Evolutionary conservation across 2,329 filamentous ascomycete species (phyloP).

Genomic region (Trichoderma aggressivum): DNA sequence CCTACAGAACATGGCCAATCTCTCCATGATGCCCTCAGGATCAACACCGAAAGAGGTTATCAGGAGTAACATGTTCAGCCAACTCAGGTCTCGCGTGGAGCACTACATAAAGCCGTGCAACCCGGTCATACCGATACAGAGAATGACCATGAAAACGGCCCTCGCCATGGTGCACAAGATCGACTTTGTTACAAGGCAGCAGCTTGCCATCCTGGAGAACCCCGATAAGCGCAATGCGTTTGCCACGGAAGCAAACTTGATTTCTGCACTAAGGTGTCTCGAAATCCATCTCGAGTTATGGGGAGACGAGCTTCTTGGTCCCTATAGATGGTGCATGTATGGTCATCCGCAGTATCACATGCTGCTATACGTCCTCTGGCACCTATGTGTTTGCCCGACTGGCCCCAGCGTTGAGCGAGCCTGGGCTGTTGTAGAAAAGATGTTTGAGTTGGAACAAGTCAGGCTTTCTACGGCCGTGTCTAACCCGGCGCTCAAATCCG

Average conservation of each 20-base stretch:
- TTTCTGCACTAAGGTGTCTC: conserved; percentile 33
- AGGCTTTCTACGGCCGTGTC: conserved; percentile 14
- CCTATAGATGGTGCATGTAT: conserved; percentile 38
- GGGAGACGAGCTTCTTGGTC: conserved; percentile 36
- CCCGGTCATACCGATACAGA: conserved; percentile 46
- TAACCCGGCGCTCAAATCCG: conserved; percentile 12
- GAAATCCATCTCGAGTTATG: conserved; percentile 31
- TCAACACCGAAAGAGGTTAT: conserved; percentile 27
- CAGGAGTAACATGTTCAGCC: conserved; percentile 40
- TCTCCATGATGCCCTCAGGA: conserved; percentile 21
- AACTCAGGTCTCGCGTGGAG: conserved; percentile 33
- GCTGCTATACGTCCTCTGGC: conserved; percentile 43
- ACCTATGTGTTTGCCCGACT: conserved; percentile 38
- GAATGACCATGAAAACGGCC: conserved; percentile 29
- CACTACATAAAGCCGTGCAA: conserved; percentile 42
- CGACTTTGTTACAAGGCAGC: conserved; percentile 34
- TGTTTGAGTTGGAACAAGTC: conserved; percentile 12
- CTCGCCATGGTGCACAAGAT: conserved; percentile 34
- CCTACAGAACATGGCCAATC: conserved; percentile 25
- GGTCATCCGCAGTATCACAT: conserved; percentile 43
- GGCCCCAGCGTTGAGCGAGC: conserved; percentile 28
- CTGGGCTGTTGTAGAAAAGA: conserved; percentile 7
- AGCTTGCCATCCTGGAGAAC: conserved; percentile 24
- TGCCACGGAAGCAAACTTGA: conserved; percentile 33
- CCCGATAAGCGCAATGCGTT: conserved; percentile 22